These are phyloP conservation scores for Stevia rebaudiana DNA, from an alignment of 140 eudicot species.

Conservation along the genomic window DNA sequence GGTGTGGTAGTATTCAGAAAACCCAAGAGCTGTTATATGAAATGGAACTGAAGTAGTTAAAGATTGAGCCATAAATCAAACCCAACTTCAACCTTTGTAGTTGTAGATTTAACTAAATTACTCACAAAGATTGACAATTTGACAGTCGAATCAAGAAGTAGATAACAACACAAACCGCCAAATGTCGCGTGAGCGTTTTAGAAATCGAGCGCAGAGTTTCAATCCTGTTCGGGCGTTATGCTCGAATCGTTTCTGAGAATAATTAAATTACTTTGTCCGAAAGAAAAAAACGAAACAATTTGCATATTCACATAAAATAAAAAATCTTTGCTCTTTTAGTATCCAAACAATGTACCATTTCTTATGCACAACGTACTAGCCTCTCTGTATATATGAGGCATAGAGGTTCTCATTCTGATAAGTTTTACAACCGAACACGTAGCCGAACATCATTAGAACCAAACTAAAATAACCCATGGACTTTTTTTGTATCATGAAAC, in stretches of 20 bases:
- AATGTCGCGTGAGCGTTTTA: not conserved
- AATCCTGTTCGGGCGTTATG: constrained; percentile 7
- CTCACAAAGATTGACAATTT: constrained; percentile 3
- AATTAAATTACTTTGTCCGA: not conserved
- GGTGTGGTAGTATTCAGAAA: constrained; percentile 5
- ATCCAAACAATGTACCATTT: not conserved
- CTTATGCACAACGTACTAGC: constrained; percentile 22
- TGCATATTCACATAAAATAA: not conserved
- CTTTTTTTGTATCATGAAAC: too few relatives aligned
- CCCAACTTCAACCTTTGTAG: constrained; percentile 8
- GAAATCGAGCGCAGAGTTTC: constrained; percentile 5
- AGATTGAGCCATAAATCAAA: constrained; percentile 30
- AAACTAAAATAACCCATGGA: too few relatives aligned
- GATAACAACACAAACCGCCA: constrained; percentile 6
- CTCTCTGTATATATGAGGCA: too few relatives aligned
- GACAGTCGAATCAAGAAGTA: not conserved
- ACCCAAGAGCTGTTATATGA: constrained; percentile 21
- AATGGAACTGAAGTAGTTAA: constrained; percentile 20
- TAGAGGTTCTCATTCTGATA: too few relatives aligned
- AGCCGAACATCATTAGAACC: too few relatives aligned
- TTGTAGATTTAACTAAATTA: not conserved
- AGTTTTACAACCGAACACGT: too few relatives aligned
- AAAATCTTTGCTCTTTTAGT: not conserved
- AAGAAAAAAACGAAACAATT: not conserved
- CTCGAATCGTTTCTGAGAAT: not conserved